phyloP scores from a whole-genome alignment of 179 eudicot species.

The Beta corolliflora region DNA sequence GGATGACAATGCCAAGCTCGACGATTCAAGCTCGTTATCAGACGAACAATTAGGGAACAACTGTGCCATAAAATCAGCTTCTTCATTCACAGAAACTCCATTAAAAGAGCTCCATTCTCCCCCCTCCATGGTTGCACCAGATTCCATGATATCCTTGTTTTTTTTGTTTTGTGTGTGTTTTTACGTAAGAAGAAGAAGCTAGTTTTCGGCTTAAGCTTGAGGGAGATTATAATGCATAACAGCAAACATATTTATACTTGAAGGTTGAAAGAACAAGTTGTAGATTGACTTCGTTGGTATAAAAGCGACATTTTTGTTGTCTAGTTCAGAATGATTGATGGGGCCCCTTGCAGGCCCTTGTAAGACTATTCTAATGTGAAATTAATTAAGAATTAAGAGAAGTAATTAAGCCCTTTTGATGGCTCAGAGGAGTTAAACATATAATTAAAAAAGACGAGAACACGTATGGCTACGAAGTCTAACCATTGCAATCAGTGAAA shows the following conservation, averaged over 20 bases:
- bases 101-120: conserved; percentile 57
- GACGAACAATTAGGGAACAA: conserved; percentile 50
- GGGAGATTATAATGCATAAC: not conserved
- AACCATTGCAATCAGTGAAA: conserved; percentile 25
- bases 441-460: conserved; percentile 3
- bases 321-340: conserved; percentile 17
- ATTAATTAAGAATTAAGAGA: conserved; percentile 1
- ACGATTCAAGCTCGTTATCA: conserved; percentile 30
- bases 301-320: conserved; percentile 24
- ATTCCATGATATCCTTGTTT: not conserved
- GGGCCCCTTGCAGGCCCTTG: conserved; percentile 16
- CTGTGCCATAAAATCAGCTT: conserved; percentile 66
- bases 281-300: conserved; percentile 28
- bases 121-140: conserved; percentile 22
- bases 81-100: conserved; percentile 52
- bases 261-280: conserved; percentile 17
- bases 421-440: conserved; percentile 6
- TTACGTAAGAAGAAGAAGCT: conserved; percentile 30
- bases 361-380: not conserved
- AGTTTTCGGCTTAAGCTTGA: conserved; percentile 31
- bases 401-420: conserved; percentile 4
- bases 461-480: conserved; percentile 27
- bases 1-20: conserved; percentile 18
- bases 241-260: conserved; percentile 32
- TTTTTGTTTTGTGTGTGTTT: not conserved